A percentile compares a stretch with the other conserved stretches of the same genome.
Conservation (phyloP, 176 grass and related monocot genomes). For the Microstegium vimineum region DNA sequence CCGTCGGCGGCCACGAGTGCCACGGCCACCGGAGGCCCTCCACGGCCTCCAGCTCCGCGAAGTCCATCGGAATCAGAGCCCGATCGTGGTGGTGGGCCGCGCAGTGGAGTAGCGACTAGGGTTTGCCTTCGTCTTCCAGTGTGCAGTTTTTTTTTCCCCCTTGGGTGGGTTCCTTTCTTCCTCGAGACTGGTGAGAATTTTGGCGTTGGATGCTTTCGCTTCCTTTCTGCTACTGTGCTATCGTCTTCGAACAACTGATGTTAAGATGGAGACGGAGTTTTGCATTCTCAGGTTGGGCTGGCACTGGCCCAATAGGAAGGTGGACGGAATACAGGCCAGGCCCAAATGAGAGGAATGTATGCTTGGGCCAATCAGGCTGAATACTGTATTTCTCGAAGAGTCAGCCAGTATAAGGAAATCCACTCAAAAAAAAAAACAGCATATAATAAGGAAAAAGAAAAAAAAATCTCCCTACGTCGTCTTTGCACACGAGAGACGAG, state of each 20-base stretch:
- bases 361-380: neutral
- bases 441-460: too few species aligned
- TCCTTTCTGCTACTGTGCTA: too few species aligned
- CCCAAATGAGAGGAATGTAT: neutral
- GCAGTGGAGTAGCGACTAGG: constrained; percentile 34
- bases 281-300: neutral
- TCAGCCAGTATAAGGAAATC: too few species aligned
- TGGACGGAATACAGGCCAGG: neutral
- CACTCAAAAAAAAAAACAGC: too few species aligned
- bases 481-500: too few species aligned
- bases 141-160: neutral
- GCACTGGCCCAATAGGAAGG: neutral
- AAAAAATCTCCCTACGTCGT: too few species aligned
- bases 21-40: constrained; percentile 96
- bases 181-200: neutral
- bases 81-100: neutral
- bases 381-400: neutral
- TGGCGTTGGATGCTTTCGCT: too few species aligned
- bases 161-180: neutral
- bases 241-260: neutral
- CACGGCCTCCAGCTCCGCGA: constrained; percentile 93
- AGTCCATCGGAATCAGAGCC: constrained; percentile 65
- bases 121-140: constrained; percentile 30
- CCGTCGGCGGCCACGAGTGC: constrained; percentile 73
- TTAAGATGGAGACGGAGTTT: neutral